Conservation (phyloP, 441 rosid genomes). For the Erodium moschatum region DNA sequence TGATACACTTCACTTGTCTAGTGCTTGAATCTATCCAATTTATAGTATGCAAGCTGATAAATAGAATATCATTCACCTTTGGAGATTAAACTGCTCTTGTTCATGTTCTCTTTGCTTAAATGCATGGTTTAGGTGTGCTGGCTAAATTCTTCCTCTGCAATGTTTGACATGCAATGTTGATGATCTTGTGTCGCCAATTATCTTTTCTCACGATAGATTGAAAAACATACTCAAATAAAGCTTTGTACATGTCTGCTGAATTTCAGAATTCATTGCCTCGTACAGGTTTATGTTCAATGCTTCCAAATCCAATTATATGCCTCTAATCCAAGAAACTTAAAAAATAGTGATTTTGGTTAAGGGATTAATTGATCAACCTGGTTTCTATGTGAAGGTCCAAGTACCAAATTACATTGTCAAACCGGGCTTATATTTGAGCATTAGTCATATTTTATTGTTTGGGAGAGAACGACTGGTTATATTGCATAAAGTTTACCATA, state of each 20-base stretch:
- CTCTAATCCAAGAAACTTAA: background rate
- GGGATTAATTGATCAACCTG: background rate
- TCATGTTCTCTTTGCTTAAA: background rate
- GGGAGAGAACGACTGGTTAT: background rate
- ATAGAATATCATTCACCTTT: background rate
- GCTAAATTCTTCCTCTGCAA: background rate
- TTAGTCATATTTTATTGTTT: background rate
- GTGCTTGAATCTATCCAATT: background rate
- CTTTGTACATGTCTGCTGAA: slow-evolving; percentile 3
- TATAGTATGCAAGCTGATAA: background rate
- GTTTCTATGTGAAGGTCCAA: background rate
- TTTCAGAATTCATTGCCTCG: background rate
- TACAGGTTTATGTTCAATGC: background rate
- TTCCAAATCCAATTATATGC: background rate
- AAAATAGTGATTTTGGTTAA: background rate
- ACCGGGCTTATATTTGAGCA: background rate
- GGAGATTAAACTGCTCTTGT: background rate
- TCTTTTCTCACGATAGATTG: too few relatives aligned
- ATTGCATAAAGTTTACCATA: background rate
- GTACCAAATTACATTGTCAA: too few relatives aligned
- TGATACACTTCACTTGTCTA: background rate
- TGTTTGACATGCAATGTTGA: background rate
- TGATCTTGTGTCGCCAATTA: too few relatives aligned
- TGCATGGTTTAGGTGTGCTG: background rate
- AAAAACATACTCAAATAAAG: background rate